Conservation (phyloP, 331 rosid genomes). For the Pyrus hybrid region DNA sequence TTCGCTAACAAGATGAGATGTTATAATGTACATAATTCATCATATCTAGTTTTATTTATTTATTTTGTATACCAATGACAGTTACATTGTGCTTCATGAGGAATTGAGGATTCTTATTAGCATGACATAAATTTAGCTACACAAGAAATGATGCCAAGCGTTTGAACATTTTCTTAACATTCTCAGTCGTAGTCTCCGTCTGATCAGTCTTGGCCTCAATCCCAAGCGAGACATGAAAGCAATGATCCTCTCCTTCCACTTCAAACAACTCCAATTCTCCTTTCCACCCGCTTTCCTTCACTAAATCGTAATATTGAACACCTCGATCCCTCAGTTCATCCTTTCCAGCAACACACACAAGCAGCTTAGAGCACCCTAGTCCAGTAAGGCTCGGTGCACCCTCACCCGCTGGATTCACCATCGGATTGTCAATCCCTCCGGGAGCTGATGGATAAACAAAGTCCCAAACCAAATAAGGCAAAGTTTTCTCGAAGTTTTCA, state of each 20-base stretch:
- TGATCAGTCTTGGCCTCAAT: no score
- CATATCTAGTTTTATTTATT: not conserved
- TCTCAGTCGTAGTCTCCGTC: no score
- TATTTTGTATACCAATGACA: not conserved
- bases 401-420: not conserved
- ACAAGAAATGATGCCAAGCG: no score
- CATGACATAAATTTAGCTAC: not conserved
- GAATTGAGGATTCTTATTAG: not conserved
- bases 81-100: not conserved
- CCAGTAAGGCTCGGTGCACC: conserved; percentile 27
- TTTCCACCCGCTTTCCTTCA: conserved; percentile 40
- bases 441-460: conserved; percentile 16
- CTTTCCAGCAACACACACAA: conserved; percentile 24
- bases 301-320: conserved; percentile 28
- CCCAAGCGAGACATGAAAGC: conserved; percentile 24
- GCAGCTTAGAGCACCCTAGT: conserved; percentile 23
- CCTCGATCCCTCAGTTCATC: conserved; percentile 46
- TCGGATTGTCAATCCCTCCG: conserved; percentile 28
- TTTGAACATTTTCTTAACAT: no score
- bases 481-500: not conserved
- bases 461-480: not conserved
- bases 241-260: conserved; percentile 39
- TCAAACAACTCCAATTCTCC: conserved; percentile 41
- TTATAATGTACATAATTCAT: no score
- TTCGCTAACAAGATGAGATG: no score